Base-by-base conservation (phyloP, 129 eudicot genomes). In the Cynara cardunculus region DNA sequence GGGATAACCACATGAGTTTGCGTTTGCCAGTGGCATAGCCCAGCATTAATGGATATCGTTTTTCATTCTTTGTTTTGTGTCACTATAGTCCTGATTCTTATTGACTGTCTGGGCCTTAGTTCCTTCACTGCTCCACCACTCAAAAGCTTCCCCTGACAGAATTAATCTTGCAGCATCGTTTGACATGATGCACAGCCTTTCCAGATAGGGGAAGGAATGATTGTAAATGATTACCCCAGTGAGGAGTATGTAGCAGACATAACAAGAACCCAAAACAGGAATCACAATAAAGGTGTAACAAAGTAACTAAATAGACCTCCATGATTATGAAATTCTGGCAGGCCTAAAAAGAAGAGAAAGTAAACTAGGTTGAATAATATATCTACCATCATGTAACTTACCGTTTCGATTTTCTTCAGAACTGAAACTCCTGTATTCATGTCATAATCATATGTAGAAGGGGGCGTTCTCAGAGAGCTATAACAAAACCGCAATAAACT, bases 381-480 rank as follows among this genome's bases (percentile, higher is more conserved):
- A 64, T 64, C 69, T 7, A 8, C 13, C 9, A 21, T 7, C 14
- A 21, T 64, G 70, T 32, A 81, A 88, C 94, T 87, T 78, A 95
- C 99, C 44, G 88, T 85, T 78, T 95, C 91, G 79, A 83, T 81
- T 87, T 95, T 95, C 97, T 95, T 95, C 81, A 90, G 78, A 83
- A 95, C 92, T 49, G 93, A 90, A 84, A 86, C 81, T 61, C 99
- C 97, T 8, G 97, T 84, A 77, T 89, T 81, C 99, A 95, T 92
- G 82, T 95, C 99, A 87, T 90, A 95, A 75, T 95, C 99, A 56
- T 86, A 95, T 71, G 89, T 93, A 80, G 97, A 92, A 80, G 83
- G 81, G 64, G 99, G 99, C 11, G 93, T 92, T 85, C 91, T 89
- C 92, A 95, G 49, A 30, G 99, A 95, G 83, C 96, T 90, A 80